A percentile compares a stretch with the other conserved stretches of the same genome.
These are phyloP conservation scores for Talaromyces albobiverticillius DNA, from an alignment of 2,329 filamentous ascomycete genomes.

Conservation along the genomic window DNA sequence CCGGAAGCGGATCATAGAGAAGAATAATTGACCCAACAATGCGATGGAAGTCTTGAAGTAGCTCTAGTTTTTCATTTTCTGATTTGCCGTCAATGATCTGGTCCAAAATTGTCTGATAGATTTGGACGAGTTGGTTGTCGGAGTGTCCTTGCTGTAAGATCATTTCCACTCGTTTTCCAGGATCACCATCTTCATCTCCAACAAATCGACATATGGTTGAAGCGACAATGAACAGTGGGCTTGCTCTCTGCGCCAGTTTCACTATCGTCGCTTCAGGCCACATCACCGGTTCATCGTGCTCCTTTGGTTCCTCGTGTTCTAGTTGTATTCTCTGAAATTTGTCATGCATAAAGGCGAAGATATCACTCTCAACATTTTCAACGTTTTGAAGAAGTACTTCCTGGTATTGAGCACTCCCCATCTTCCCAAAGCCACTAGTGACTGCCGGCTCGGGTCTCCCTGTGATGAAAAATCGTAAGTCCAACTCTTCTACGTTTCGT, in stretches of 20 bases:
- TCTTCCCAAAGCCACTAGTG: too few relatives aligned
- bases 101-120: neutral
- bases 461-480: neutral
- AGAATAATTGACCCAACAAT: neutral
- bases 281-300: neutral
- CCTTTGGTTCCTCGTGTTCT: neutral
- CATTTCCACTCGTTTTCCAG: too few relatives aligned
- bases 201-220: neutral
- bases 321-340: too few relatives aligned
- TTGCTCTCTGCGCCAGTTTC: neutral
- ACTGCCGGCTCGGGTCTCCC: too few relatives aligned
- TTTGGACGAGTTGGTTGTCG: too few relatives aligned
- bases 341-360: too few relatives aligned
- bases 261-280: neutral
- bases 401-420: too few relatives aligned
- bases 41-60: neutral
- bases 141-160: neutral
- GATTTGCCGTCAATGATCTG: neutral
- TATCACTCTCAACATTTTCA: too few relatives aligned
- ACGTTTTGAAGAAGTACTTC: too few relatives aligned
- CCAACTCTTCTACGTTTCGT: neutral
- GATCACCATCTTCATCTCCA: neutral
- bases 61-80: neutral
- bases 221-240: neutral
- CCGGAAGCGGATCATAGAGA: neutral